Base-by-base conservation (phyloP, 441 rosid species). In the Geranium incanum region DNA sequence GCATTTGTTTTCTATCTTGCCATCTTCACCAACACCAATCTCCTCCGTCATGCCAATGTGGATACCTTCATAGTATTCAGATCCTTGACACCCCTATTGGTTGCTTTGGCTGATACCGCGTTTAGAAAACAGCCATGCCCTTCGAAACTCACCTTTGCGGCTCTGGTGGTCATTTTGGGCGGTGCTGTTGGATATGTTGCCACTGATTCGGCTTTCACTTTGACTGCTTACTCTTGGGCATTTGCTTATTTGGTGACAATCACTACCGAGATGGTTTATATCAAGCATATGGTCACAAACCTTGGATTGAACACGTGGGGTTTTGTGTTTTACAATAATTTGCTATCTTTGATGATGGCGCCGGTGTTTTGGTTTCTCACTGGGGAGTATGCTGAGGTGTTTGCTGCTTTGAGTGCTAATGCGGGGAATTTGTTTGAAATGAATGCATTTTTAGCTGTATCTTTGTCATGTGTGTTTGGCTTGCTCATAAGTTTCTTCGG, bases 291-390 rank as follows among this genome's bases (percentile, higher is more conserved):
- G 83, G 95, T 93, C n/a, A 87, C 95, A 1, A 87, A 81, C 81
- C 88, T 93, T 60, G 97, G 94, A 41, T 82, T 93, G 84, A 93
- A 89, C 81, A 92, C 95, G 19, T 94, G 97, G 99, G 97, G 97
- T 38, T 91, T 85, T 75, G 98, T 94, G 66, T 59, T 86, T 11
- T 94, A 94, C 80, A 92, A 92, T 78, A 91, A 91, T 73, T 84
- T 91, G 67, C 74, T 93, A 75, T 89, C 99, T 0, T 77, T 94
- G 81, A 88, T 92, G 89, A 85, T 92, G 65, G 91, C 99, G 0
- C 99, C 97, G 0, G 6, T 92, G 36, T 92, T 92, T 75, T 89
- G 96, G 98, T 63, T 93, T 67, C 73, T 89, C 41, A 93, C 97
- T 0, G 96, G 97, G 4, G 97, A 91, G 76, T 81, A 87, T 5